Conservation (phyloP, 352 stramenopile genomes). For the Globisporangium splendens region DNA sequence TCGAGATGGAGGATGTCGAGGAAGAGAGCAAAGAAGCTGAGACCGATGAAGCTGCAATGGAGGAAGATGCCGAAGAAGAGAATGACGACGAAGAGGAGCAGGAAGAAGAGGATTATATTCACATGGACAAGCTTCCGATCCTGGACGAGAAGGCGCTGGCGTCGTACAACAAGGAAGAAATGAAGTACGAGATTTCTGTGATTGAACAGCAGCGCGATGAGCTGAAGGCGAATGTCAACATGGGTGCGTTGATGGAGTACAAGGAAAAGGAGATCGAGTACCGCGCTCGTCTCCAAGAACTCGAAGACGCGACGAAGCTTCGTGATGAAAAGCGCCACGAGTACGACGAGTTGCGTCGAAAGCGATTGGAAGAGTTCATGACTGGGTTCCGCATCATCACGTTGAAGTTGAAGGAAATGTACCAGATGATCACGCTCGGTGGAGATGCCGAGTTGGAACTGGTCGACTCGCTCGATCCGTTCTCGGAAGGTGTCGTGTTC, state of each 20-base stretch:
- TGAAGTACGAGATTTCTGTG: conserved; percentile 93
- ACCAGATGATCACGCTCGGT: conserved; percentile 97
- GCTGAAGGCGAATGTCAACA: conserved; percentile 94
- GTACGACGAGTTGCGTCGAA: conserved; percentile 95
- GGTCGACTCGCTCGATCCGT: conserved; percentile 98
- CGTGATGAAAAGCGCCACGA: conserved; percentile 91
- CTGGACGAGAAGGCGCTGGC: conserved; percentile 73
- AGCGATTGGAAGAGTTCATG: conserved; percentile 99
- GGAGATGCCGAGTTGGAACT: conserved; percentile 99
- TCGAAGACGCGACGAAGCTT: conserved; percentile 92
- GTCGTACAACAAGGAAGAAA: conserved; percentile 88
- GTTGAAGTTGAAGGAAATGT: conserved; percentile 99
- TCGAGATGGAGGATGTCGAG: conserved; percentile 26
- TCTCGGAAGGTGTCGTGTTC: conserved; percentile 99
- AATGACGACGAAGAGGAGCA: conserved; percentile 29
- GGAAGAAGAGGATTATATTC: conserved; percentile 25
- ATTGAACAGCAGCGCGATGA: conserved; percentile 91
- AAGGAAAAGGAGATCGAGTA: conserved; percentile 96
- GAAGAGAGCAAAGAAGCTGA: conserved; percentile 33
- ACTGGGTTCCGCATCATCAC: conserved; percentile 98
- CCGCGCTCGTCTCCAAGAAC: conserved; percentile 88
- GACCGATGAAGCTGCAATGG: conserved; percentile 15
- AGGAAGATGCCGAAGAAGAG: conserved; percentile 20
- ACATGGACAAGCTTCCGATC: conserved; percentile 65
- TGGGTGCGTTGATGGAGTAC: conserved; percentile 89